A percentile compares a stretch with the other conserved stretches of the same genome.
Conservation (phyloP, 2,329 filamentous ascomycete genomes). For the Pseudocercospora macadamiae region DNA sequence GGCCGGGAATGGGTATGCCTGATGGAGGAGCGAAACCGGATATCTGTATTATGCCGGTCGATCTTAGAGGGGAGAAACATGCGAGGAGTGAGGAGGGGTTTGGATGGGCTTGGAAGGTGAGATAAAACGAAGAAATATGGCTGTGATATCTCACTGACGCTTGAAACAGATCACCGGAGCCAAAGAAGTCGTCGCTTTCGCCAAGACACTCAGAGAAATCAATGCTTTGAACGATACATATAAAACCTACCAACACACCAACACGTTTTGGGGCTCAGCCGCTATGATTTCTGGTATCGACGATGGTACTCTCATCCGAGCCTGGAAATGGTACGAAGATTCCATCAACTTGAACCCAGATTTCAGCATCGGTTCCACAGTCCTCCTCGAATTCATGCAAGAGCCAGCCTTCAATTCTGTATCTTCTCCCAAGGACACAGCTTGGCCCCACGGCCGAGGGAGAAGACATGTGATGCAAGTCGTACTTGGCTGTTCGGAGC, state of each 20-base stretch:
- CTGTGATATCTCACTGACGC: neutral
- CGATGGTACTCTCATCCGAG: constrained; percentile 30
- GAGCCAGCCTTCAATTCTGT: constrained; percentile 28
- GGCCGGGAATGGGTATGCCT: constrained; percentile 29
- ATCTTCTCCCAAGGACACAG: constrained; percentile 24
- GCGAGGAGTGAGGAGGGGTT: constrained; percentile 35
- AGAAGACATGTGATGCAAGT: constrained; percentile 33
- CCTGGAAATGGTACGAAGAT: constrained; percentile 37
- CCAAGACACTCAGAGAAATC: constrained; percentile 30
- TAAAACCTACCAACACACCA: constrained; percentile 28
- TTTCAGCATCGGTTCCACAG: constrained; percentile 29
- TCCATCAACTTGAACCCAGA: constrained; percentile 20
- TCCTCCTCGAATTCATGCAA: constrained; percentile 37
- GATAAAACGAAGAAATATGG: neutral
- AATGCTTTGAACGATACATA: constrained; percentile 30
- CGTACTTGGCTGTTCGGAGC: constrained; percentile 27
- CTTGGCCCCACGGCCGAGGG: constrained; percentile 31
- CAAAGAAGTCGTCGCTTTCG: constrained; percentile 27
- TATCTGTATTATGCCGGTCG: constrained; percentile 35
- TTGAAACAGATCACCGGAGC: constrained; percentile 31
- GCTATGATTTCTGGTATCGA: constrained; percentile 33
- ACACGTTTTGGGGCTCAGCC: constrained; percentile 31
- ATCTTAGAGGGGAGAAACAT: constrained; percentile 38
- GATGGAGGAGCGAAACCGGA: constrained; percentile 27
- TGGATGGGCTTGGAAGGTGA: constrained; percentile 30